These are phyloP conservation scores for Hexamita inflata DNA, from an alignment of 208 protist species.

Conservation along the genomic window DNA sequence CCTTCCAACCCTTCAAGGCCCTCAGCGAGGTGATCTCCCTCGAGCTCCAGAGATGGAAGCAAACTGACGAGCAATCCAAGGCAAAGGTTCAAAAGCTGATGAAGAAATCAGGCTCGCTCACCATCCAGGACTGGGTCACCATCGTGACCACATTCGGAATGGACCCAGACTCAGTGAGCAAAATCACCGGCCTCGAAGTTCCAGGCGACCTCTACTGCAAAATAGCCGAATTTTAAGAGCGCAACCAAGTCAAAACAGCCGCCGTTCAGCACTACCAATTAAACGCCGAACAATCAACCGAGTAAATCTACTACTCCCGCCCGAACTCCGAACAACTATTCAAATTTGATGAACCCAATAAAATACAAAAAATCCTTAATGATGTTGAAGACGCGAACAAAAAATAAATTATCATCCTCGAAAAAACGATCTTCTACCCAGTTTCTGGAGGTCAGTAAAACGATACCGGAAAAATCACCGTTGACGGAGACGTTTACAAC, in stretches of 20 bases:
- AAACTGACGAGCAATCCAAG: conserved; percentile 23
- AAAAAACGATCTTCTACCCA: conserved; percentile 39
- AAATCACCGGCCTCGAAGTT: conserved; percentile 10
- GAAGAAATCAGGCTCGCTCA: conserved; percentile 25
- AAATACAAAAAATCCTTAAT: conserved; percentile 15
- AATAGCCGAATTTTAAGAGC: conserved; percentile 38
- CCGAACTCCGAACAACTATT: neutral
- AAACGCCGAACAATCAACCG: neutral
- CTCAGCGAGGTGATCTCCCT: conserved; percentile 24
- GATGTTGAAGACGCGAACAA: conserved; percentile 5
- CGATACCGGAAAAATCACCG: conserved; percentile 30
- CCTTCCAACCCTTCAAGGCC: conserved; percentile 25
- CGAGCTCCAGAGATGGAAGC: conserved; percentile 31
- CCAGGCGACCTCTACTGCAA: conserved; percentile 34
- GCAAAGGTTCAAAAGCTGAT: conserved; percentile 19
- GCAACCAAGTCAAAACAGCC: neutral
- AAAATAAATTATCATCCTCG: conserved; percentile 31
- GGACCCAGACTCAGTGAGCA: conserved; percentile 28
- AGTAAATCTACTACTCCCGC: conserved; percentile 16
- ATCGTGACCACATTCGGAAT: conserved; percentile 28
- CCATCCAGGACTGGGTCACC: conserved; percentile 36
- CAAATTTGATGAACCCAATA: neutral
- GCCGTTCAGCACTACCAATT: conserved; percentile 27
- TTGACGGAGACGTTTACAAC: neutral
- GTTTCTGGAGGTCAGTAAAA: conserved; percentile 40